phyloP scores from a whole-genome alignment of 495 filamentous ascomycete species.

The Jackrogersella multiformis region DNA sequence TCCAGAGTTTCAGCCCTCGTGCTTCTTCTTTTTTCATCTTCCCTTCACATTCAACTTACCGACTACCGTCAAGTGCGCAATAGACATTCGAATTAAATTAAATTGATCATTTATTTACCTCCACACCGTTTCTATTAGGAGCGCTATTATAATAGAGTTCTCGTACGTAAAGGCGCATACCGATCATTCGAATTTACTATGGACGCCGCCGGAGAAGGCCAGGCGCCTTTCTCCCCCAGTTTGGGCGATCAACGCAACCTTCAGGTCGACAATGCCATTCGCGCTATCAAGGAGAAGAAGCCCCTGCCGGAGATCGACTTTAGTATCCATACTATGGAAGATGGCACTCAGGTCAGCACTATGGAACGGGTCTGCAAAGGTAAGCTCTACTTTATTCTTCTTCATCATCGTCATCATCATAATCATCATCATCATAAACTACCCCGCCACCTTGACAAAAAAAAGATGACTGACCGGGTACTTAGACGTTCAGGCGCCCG shows the following conservation, averaged over 20 bases:
- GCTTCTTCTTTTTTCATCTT: conserved; percentile 24
- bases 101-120: conserved; percentile 9
- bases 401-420: too few species aligned
- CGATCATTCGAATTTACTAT: conserved; percentile 42
- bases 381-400: conserved; percentile 53
- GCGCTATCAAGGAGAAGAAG: conserved; percentile 90
- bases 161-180: conserved; percentile 35
- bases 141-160: conserved; percentile 8
- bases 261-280: conserved; percentile 73
- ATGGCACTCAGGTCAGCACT: conserved; percentile 93
- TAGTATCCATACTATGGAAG: conserved; percentile 96
- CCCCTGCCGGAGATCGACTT: conserved; percentile 98
- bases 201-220: conserved; percentile 51
- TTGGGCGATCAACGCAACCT: conserved; percentile 48
- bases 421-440: too few species aligned
- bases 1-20: conserved; percentile 37
- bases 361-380: conserved; percentile 97
- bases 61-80: conserved; percentile 20
- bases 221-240: conserved; percentile 41
- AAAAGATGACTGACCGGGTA: conserved; percentile 26
- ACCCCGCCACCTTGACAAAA: conserved; percentile 19
- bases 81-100: conserved; percentile 10
- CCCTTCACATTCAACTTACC: conserved; percentile 17
- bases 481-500: conserved; percentile 94
- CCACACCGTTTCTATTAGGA: not conserved